Evolutionary conservation across 2,329 filamentous ascomycete species (phyloP).

Genomic region (Tothia fuscella): DNA sequence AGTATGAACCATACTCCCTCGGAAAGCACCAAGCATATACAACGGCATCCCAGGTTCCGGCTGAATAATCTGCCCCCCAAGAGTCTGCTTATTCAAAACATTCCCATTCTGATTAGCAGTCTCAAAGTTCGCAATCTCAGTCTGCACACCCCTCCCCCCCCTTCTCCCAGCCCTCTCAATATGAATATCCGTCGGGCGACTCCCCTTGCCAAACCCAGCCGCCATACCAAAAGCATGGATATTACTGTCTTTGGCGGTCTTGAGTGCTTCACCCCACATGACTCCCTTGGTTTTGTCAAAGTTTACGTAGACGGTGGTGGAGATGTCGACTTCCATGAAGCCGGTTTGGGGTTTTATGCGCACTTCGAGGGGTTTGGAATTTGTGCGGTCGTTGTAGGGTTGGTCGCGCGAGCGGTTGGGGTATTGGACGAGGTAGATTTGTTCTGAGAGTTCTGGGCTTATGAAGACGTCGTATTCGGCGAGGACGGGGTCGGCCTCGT

Average conservation of each 20-base stretch:
- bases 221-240: slow-evolving; percentile 18
- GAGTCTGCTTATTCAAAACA: slow-evolving; percentile 67
- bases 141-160: background rate
- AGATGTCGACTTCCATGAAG: slow-evolving; percentile 87
- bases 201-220: slow-evolving; percentile 8
- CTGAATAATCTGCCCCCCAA: slow-evolving; percentile 68
- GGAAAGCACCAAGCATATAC: slow-evolving; percentile 90
- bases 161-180: background rate
- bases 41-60: slow-evolving; percentile 56
- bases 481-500: slow-evolving; percentile 35
- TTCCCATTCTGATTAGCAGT: slow-evolving; percentile 45
- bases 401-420: slow-evolving; percentile 60
- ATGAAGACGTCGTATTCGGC: slow-evolving; percentile 71
- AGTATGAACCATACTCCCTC: slow-evolving; percentile 46
- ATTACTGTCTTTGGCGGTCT: slow-evolving; percentile 35
- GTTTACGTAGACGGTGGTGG: slow-evolving; percentile 56
- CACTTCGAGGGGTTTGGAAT: slow-evolving; percentile 54
- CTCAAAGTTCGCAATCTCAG: slow-evolving; percentile 16
- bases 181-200: slow-evolving; percentile 2
- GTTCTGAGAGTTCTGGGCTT: slow-evolving; percentile 50
- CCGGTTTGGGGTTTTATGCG: slow-evolving; percentile 73
- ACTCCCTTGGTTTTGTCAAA: slow-evolving; percentile 80
- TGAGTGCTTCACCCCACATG: slow-evolving; percentile 67
- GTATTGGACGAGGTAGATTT: slow-evolving; percentile 71
- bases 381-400: slow-evolving; percentile 45